Evolutionary conservation across 495 filamentous ascomycete genomes (phyloP).

Genomic region (Cetradonia linearis): DNA sequence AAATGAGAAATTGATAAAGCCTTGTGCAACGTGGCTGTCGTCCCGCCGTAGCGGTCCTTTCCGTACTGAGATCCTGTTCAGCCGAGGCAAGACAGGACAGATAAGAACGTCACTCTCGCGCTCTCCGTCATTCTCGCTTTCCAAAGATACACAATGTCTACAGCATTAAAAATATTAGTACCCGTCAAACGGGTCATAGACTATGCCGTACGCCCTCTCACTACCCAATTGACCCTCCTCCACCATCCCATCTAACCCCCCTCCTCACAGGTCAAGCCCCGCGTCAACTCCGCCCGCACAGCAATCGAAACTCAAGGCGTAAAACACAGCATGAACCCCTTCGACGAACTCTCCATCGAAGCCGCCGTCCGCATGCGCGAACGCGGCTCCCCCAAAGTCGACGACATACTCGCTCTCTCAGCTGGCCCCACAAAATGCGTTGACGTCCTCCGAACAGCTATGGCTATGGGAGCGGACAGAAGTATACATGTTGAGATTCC

Average conservation of each 20-base stretch:
- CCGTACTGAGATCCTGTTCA: background rate
- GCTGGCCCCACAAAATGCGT: slow-evolving; percentile 77
- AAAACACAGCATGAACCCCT: slow-evolving; percentile 97
- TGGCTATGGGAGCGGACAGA: slow-evolving; percentile 97
- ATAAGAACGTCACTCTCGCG: background rate
- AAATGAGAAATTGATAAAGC: too few relatives aligned
- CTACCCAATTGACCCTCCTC: background rate
- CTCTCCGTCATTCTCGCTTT: background rate
- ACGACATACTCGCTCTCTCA: slow-evolving; percentile 81
- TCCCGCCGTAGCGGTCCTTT: background rate
- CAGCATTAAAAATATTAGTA: slow-evolving; percentile 75
- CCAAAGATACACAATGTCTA: slow-evolving; percentile 48
- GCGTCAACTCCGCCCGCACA: slow-evolving; percentile 91
- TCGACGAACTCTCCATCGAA: slow-evolving; percentile 96
- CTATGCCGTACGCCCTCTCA: slow-evolving; percentile 68
- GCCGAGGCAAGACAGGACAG: slow-evolving; percentile 9
- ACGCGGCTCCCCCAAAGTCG: slow-evolving; percentile 54
- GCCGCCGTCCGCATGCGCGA: slow-evolving; percentile 91
- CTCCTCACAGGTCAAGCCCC: slow-evolving; percentile 72
- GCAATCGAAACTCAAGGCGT: slow-evolving; percentile 84
- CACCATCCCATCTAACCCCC: background rate
- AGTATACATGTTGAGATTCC: slow-evolving; percentile 73
- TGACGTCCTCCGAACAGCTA: slow-evolving; percentile 84
- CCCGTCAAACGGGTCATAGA: slow-evolving; percentile 97
- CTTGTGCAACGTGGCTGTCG: too few relatives aligned